Base-by-base conservation (phyloP, 1,284 basidiomycete species). In the Leccinum pachyderme region DNA sequence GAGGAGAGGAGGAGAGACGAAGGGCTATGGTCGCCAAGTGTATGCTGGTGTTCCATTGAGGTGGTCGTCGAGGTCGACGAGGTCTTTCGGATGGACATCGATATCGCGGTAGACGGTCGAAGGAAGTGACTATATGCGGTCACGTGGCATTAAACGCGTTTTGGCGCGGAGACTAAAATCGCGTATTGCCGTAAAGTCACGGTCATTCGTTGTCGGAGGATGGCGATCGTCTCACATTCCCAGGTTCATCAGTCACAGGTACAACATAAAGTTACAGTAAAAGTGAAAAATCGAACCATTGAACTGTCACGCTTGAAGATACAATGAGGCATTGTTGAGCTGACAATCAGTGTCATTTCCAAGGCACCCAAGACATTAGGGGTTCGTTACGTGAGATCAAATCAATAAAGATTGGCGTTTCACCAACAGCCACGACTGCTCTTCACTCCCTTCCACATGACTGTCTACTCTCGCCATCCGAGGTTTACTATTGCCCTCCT, bases 131-230 rank as follows among this genome's bases (percentile, higher is more conserved):
- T 41, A 53, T 66, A 72, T 71, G 63, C 55, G 57, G 61, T 69
- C 68, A 69, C 69, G 68, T 72, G 71, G 29, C 2, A 57, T 57
- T 72, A 56, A 72, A 72, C 71, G 70, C 69, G 70, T 64, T 72
- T 72, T 72, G 51, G 52, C 24, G 66, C 68, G 68, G 68, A 72
- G 71, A 69, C 54, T 57, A 18, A 69, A 68, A 44, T 44, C 24
- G 22, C 13, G 52, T 55, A 47, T 25, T 66, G 65, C 54, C 61
- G 62, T 64, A 61, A 51, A 29, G 29, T n/a, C n/a, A n/a, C n/a
- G n/a, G n/a, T n/a, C n/a, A n/a, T n/a, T n/a, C n/a, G n/a, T n/a
- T n/a, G n/a, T n/a, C n/a, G n/a, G n/a, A n/a, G n/a, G n/a, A n/a
- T n/a, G n/a, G n/a, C n/a, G n/a, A n/a, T n/a, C n/a, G n/a, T n/a